A percentile compares a stretch with the other conserved stretches of the same genome.
phyloP scores from a whole-genome alignment of 805 yeast genomes.

The Saccharomycopsis fermentans region DNA sequence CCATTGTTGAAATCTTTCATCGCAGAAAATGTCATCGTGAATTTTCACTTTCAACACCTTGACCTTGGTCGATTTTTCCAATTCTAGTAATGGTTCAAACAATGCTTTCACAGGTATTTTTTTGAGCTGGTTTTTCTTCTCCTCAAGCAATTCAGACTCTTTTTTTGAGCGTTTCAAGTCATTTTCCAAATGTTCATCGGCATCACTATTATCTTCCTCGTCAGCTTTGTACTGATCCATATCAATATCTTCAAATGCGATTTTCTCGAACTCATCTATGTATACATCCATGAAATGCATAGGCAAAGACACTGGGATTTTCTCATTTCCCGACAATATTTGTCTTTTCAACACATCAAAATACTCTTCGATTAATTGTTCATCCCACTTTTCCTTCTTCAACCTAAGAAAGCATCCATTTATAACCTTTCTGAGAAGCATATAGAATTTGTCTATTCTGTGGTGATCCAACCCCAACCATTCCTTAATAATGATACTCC shows the following conservation, averaged over 20 bases:
- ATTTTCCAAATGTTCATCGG: conserved; percentile 22
- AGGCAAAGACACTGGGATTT: conserved; percentile 65
- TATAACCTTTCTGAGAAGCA: conserved; percentile 69
- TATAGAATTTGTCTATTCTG: conserved; percentile 79
- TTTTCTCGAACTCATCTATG: conserved; percentile 72
- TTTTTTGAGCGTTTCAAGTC: background rate
- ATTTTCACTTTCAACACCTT: conserved; percentile 60
- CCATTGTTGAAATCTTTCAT: conserved; percentile 57
- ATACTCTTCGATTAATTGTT: conserved; percentile 35
- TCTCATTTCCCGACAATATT: conserved; percentile 44
- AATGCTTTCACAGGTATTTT: conserved; percentile 45
- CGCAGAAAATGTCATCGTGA: conserved; percentile 54
- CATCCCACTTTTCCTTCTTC: conserved; percentile 44
- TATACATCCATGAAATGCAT: conserved; percentile 78
- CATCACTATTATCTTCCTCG: conserved; percentile 27
- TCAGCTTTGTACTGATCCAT: conserved; percentile 33
- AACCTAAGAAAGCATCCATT: conserved; percentile 55
- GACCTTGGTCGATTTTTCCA: conserved; percentile 39
- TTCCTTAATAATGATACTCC: conserved; percentile 68
- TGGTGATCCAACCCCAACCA: conserved; percentile 77
- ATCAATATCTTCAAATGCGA: conserved; percentile 40
- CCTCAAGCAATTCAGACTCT: background rate
- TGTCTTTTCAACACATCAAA: conserved; percentile 32
- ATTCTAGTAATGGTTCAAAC: conserved; percentile 38
- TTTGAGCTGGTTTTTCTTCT: conserved; percentile 28